A percentile compares a stretch with the other conserved stretches of the same genome.
phyloP scores from a whole-genome alignment of 768 basidiomycete species.

The Udeniomyces megalosporus region DNA sequence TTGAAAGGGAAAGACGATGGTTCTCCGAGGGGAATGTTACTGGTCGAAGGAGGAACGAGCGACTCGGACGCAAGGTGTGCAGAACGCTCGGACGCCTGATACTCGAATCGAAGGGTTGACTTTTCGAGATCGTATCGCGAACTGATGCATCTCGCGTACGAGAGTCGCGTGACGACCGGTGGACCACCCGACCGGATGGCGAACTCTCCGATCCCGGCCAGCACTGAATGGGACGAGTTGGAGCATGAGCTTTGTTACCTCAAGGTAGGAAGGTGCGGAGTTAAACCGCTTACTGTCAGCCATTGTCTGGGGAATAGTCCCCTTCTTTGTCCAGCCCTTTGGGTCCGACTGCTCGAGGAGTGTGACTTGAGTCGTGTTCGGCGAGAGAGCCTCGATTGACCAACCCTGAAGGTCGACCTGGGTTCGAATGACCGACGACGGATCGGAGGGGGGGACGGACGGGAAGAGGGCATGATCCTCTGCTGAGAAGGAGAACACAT shows the following conservation, averaged over 20 bases:
- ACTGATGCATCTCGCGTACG: conserved; percentile 45
- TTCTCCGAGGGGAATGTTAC: not conserved
- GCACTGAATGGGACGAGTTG: conserved; percentile 37
- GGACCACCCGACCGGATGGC: conserved; percentile 91
- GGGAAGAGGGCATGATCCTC: conserved; percentile 81
- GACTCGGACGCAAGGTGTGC: conserved; percentile 7
- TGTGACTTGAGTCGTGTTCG: conserved; percentile 82
- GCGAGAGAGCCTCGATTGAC: conserved; percentile 89
- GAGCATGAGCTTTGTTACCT: not conserved
- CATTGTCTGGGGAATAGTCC: conserved; percentile 87
- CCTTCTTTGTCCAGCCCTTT: conserved; percentile 91
- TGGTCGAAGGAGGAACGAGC: not conserved
- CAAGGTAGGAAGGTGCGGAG: not conserved
- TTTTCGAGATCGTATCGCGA: conserved; percentile 79
- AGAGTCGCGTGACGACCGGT: conserved; percentile 71
- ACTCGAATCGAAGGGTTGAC: conserved; percentile 63
- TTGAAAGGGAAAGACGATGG: not conserved
- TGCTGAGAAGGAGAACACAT: conserved; percentile 86
- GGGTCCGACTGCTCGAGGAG: conserved; percentile 93
- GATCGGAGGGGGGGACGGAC: conserved; percentile 43
- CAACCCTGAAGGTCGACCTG: conserved; percentile 98
- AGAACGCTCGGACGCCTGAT: conserved; percentile 32
- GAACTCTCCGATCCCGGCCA: conserved; percentile 88
- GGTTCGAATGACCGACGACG: conserved; percentile 60
- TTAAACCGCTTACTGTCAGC: not conserved